These are phyloP conservation scores for Tilletiopsis washingtonensis DNA, from an alignment of 1,284 basidiomycete genomes.

Conservation along the genomic window DNA sequence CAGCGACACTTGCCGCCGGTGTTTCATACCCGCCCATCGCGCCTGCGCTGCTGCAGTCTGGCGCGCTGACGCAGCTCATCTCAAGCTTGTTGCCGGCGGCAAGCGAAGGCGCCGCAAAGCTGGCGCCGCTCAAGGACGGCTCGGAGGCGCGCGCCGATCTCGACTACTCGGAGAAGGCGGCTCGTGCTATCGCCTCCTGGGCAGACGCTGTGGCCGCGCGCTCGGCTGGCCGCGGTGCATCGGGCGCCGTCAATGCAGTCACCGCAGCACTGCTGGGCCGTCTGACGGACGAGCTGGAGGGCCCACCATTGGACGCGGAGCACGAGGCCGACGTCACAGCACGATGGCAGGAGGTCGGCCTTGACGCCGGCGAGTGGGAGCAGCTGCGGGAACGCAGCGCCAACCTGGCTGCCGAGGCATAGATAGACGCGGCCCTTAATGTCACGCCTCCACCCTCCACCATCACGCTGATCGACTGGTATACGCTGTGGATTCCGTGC, in stretches of 20 bases:
- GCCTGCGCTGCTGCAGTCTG: slow-evolving; percentile 35
- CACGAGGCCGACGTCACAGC: not conserved
- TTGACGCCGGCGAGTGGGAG: slow-evolving; percentile 1
- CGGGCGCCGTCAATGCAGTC: no score
- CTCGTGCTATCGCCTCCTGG: slow-evolving; percentile 54
- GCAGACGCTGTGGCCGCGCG: slow-evolving; percentile 7
- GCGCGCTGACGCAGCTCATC: slow-evolving; percentile 34
- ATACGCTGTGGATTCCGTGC: no score
- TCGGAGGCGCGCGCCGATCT: slow-evolving; percentile 55
- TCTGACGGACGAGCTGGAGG: not conserved
- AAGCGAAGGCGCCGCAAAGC: no score
- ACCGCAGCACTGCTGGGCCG: not conserved
- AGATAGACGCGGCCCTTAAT: no score
- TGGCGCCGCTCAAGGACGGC: slow-evolving; percentile 60
- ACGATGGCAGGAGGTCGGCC: slow-evolving; percentile 8
- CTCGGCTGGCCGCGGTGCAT: not conserved
- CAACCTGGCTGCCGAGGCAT: not conserved
- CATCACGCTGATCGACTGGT: no score
- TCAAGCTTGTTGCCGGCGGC: slow-evolving; percentile 27
- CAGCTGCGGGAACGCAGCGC: not conserved
- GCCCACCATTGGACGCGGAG: not conserved
- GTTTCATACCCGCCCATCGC: slow-evolving; percentile 32
- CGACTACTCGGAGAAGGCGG: slow-evolving; percentile 73
- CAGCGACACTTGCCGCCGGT: slow-evolving; percentile 26
- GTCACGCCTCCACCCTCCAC: no score